Evolutionary conservation across 306 rosid species (phyloP), one percentile per base, ranked within the genome.

Genomic region (Cyclanthera cordifolia): DNA sequence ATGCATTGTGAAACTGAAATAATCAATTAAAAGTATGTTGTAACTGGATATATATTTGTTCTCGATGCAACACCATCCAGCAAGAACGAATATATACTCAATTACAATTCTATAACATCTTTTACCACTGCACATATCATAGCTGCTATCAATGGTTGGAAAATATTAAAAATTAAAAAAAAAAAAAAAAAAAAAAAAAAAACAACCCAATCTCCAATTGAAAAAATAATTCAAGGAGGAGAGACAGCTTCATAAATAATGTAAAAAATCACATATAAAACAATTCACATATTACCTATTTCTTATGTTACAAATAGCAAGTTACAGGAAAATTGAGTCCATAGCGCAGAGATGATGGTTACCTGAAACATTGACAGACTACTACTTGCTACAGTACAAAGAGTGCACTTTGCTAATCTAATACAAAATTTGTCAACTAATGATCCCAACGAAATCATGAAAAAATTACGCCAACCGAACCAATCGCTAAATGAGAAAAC

Each of bases 221-320:
- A 16, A n/a, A 48, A 48, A 1, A 48, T 0, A n/a, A 43, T 15
- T 11, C 4, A 2, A 1, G 10, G 20, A n/a, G 5, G 5, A 48
- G 2, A 43, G 47, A 10, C 11, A 43, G 47, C 47, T 10, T 11
- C 14, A 43, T 2, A 43, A 11, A 43, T 43, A 43, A 43, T 9
- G 47, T 43, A 11, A 17, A 48, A 48, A 16, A 48, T 16, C 17
- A 48, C 21, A 48, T 16, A 32, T 4, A 3, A 32, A 32, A 32
- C 37, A 32, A 32, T 32, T 32, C 52, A 63, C 23, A 63, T 68
- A 68, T 27, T 68, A 48, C 75, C 49, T 73, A 20, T 74, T 63
- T 75, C 69, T 76, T 78, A 82, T 78, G 85, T 72, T 82, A 89
- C 96, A 89, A 84, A 77, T 71, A 79, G 66, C 75, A 72, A 70